These are phyloP conservation scores for Rhynchosporium graminicola DNA, from an alignment of 2,329 filamentous ascomycete species.

Conservation along the genomic window DNA sequence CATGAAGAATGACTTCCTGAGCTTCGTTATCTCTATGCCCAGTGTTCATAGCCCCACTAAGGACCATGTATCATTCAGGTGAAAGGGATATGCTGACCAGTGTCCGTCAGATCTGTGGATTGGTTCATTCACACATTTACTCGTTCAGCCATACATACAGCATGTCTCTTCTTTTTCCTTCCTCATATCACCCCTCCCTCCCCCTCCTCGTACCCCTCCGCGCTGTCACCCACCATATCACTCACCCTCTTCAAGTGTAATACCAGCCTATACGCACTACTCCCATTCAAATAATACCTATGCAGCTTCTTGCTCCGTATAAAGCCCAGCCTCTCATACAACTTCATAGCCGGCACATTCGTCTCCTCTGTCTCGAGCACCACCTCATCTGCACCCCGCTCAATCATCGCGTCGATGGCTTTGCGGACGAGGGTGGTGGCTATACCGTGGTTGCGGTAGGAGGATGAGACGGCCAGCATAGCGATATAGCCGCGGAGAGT, in stretches of 20 bases:
- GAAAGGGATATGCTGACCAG: no score
- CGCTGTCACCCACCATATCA: constrained; percentile 34
- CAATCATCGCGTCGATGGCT: constrained; percentile 89
- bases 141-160: background rate
- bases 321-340: constrained; percentile 93
- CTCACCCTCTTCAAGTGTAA: constrained; percentile 50
- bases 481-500: constrained; percentile 91
- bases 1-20: no score
- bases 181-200: background rate
- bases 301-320: constrained; percentile 89
- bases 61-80: no score
- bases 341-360: constrained; percentile 83
- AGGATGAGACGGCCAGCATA: constrained; percentile 89
- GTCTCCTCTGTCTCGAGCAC: constrained; percentile 95
- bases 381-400: constrained; percentile 84
- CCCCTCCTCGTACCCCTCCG: background rate
- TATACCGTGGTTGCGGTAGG: constrained; percentile 81
- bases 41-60: no score
- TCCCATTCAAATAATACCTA: constrained; percentile 95
- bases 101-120: no score
- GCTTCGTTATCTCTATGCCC: no score
- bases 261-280: constrained; percentile 87
- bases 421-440: constrained; percentile 84
- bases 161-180: background rate
- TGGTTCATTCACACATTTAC: background rate